Evolutionary conservation across 495 filamentous ascomycete genomes (phyloP), one percentile per base, ranked within the genome.

Genomic region (Aspergillus leporis): DNA sequence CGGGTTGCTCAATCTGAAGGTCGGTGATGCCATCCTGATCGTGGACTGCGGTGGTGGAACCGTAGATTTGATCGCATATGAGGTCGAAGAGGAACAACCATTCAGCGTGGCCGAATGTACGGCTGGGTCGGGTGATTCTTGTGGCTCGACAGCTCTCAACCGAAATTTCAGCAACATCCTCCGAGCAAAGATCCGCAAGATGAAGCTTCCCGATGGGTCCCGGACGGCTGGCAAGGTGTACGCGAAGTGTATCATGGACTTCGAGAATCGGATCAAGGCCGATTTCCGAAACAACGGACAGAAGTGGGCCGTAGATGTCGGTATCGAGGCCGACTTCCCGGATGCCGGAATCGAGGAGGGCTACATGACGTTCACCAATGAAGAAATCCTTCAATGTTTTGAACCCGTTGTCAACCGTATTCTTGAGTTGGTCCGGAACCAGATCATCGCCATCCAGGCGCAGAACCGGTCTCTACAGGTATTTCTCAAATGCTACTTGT

Each of bases 161-260:
- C 81, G 88, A 10, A 91, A 91, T 62, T 91, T 91, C 72, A 89
- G 86, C 67, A 91, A 90, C 67, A 89, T 91, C 56, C 75, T 91
- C 31, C 84, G 88, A n/a, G 86, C 88, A 13, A 90, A 90, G 71
- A 91, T 91, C 58, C 77, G 88, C 18, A 90, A 90, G 72, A 91
- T 91, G 88, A 89, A 91, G 70, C 76, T 91, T n/a, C 88, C 88
- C 0, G 87, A 90, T 68, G 88, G 87, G 16, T 90, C 87, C 21
- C 86, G 83, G 58, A 90, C 86, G 23, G 88, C 88, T 19, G 87
- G 88, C 31, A 88, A 87, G 70, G 88, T 91, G 14, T 91, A 91
- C 64, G 88, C 88, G 41, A 91, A 91, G 69, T 91, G 88, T 74
- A 91, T 91, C 61, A 90, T 90, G 87, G 88, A 91, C 70, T 91